Evolutionary conservation across 1,139 yeast genomes (phyloP).

Genomic region (Pichia sp.): DNA sequence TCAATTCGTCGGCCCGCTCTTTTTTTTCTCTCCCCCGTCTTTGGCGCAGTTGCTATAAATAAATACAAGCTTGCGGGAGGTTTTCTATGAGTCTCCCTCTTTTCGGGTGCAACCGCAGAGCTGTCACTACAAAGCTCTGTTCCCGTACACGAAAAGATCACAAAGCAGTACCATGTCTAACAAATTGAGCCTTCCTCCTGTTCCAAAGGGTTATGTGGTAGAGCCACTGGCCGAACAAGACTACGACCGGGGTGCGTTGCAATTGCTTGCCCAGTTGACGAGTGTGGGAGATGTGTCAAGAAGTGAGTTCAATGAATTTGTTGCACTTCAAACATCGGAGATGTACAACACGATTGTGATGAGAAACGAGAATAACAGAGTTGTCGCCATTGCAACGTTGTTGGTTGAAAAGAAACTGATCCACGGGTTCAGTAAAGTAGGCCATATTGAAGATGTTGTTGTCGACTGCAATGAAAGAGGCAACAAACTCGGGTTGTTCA

Average conservation of each 20-base stretch:
- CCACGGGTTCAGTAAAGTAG: conserved; percentile 78
- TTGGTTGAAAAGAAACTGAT: conserved; percentile 57
- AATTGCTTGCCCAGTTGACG: conserved; percentile 48
- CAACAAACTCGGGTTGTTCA: conserved; percentile 59
- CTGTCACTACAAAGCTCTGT: too few relatives aligned
- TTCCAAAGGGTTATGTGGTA: conserved; percentile 43
- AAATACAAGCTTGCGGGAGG: too few relatives aligned
- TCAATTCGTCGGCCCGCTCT: too few relatives aligned
- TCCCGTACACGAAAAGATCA: too few relatives aligned
- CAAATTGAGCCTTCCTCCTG: conserved; percentile 23
- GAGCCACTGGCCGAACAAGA: conserved; percentile 1
- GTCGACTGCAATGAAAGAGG: conserved; percentile 77
- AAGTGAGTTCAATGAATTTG: conserved; percentile 29
- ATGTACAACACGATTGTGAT: conserved; percentile 53
- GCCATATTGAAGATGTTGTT: conserved; percentile 94
- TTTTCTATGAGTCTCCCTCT: too few relatives aligned
- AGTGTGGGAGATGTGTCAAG: conserved; percentile 47
- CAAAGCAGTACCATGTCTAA: too few relatives aligned
- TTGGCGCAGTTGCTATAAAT: too few relatives aligned
- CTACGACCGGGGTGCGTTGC: conserved; percentile 36
- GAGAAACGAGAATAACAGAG: conserved; percentile 17
- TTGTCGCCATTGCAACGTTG: conserved; percentile 41
- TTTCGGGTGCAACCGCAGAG: too few relatives aligned
- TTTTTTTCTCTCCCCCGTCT: too few relatives aligned
- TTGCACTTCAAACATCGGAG: conserved; percentile 23